Evolutionary conservation across 2,329 filamentous ascomycete genomes (phyloP).

Genomic region (Colletotrichum ledebouriae): DNA sequence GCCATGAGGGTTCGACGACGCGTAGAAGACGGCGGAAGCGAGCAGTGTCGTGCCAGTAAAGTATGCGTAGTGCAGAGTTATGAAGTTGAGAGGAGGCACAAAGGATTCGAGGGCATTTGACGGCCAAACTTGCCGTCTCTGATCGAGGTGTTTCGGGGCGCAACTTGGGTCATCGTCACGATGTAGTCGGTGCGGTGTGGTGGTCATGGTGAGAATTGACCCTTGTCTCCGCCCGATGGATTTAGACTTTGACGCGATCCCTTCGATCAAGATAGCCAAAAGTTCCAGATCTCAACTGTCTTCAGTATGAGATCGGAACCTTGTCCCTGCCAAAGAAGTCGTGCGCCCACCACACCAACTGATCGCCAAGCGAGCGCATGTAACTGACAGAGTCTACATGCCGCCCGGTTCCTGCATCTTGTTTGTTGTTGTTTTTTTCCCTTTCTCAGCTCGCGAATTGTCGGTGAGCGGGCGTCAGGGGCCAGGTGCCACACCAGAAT

Average conservation of each 20-base stretch:
- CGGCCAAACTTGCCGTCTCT: neutral
- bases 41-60: constrained; percentile 70
- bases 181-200: neutral
- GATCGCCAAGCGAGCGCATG: neutral
- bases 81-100: constrained; percentile 67
- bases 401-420: neutral
- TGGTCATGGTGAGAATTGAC: neutral
- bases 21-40: constrained; percentile 73
- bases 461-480: constrained; percentile 27
- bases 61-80: constrained; percentile 76
- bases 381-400: neutral
- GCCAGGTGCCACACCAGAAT: constrained; percentile 15
- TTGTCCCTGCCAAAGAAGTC: neutral
- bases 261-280: neutral
- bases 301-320: neutral
- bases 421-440: neutral
- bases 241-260: neutral
- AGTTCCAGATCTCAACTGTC: neutral
- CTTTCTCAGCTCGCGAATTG: constrained; percentile 14
- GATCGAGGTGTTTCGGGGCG: neutral
- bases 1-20: constrained; percentile 62
- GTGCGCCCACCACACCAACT: neutral
- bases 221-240: constrained; percentile 6
- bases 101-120: neutral
- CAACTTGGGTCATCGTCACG: neutral